These are phyloP conservation scores for Albifimbria verrucaria DNA, from an alignment of 2,329 filamentous ascomycete genomes.

Conservation along the genomic window DNA sequence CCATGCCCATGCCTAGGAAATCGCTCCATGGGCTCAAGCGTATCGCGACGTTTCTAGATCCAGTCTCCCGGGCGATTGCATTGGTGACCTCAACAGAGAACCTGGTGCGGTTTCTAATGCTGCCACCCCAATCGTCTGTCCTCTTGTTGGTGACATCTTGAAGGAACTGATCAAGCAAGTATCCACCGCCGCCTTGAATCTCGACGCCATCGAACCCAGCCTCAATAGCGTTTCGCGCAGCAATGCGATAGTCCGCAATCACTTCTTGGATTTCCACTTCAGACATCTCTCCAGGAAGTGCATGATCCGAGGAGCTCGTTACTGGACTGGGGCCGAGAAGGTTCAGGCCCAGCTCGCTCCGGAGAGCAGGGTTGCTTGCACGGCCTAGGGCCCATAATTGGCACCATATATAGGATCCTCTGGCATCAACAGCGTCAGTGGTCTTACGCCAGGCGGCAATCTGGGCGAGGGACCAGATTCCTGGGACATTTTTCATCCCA, in stretches of 20 bases:
- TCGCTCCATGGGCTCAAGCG: constrained; percentile 54
- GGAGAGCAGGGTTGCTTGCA: neutral
- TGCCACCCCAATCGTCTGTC: constrained; percentile 48
- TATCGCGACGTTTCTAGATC: constrained; percentile 48
- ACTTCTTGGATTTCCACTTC: neutral
- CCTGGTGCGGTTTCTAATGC: constrained; percentile 44
- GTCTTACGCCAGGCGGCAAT: constrained; percentile 58
- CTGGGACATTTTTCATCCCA: constrained; percentile 46
- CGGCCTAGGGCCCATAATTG: constrained; percentile 64
- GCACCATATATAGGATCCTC: constrained; percentile 56
- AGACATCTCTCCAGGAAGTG: neutral
- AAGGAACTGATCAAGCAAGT: constrained; percentile 49
- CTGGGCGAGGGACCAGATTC: constrained; percentile 55
- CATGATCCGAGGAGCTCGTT: neutral
- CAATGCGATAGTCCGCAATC: neutral
- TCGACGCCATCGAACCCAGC: constrained; percentile 70
- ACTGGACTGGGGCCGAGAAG: neutral
- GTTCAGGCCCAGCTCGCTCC: neutral
- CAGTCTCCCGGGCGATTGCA: constrained; percentile 33
- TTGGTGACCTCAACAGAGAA: constrained; percentile 25
- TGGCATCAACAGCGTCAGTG: constrained; percentile 60
- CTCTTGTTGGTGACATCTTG: constrained; percentile 39
- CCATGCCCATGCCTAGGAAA: constrained; percentile 61
- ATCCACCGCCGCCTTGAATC: constrained; percentile 51
- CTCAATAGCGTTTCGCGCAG: constrained; percentile 42